These are phyloP conservation scores for Pestalotiopsis sp. DNA, from an alignment of 2,329 filamentous ascomycete species.

Conservation along the genomic window DNA sequence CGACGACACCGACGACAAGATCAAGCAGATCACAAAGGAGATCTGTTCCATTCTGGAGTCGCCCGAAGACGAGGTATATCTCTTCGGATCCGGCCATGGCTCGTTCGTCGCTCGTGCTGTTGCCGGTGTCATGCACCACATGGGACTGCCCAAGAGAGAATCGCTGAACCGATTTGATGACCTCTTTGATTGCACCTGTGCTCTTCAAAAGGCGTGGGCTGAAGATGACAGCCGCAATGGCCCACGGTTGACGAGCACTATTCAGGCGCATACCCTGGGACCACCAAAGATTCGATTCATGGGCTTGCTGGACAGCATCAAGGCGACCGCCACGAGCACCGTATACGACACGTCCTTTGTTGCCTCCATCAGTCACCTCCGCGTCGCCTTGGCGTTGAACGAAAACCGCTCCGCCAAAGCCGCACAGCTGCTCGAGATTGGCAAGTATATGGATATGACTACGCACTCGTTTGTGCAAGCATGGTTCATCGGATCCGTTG, in stretches of 20 bases:
- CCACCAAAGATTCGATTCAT: slow-evolving; percentile 39
- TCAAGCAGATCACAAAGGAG: not conserved
- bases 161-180: slow-evolving; percentile 21
- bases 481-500: slow-evolving; percentile 42
- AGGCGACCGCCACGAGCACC: slow-evolving; percentile 26
- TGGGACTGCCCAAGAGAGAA: slow-evolving; percentile 25
- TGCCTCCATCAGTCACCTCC: slow-evolving; percentile 34
- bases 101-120: slow-evolving; percentile 42
- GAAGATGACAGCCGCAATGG: slow-evolving; percentile 17
- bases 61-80: slow-evolving; percentile 38
- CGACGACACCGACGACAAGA: slow-evolving; percentile 2
- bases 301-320: slow-evolving; percentile 40
- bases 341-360: slow-evolving; percentile 31
- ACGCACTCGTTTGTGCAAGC: slow-evolving; percentile 36
- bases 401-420: slow-evolving; percentile 34
- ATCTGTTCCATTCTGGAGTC: slow-evolving; percentile 1
- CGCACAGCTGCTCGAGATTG: slow-evolving; percentile 24
- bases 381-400: slow-evolving; percentile 42
- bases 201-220: slow-evolving; percentile 19
- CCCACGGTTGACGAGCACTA: slow-evolving; percentile 13
- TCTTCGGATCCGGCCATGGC: slow-evolving; percentile 43
- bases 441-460: slow-evolving; percentile 20
- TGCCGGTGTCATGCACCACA: slow-evolving; percentile 39
- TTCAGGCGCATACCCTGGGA: slow-evolving; percentile 17
- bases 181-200: slow-evolving; percentile 16